Percentiles rank a stretch among this genome's conserved stretches.
Evolutionary conservation across 2,329 filamentous ascomycete genomes (phyloP).

Genomic region (Eutypa lata): DNA sequence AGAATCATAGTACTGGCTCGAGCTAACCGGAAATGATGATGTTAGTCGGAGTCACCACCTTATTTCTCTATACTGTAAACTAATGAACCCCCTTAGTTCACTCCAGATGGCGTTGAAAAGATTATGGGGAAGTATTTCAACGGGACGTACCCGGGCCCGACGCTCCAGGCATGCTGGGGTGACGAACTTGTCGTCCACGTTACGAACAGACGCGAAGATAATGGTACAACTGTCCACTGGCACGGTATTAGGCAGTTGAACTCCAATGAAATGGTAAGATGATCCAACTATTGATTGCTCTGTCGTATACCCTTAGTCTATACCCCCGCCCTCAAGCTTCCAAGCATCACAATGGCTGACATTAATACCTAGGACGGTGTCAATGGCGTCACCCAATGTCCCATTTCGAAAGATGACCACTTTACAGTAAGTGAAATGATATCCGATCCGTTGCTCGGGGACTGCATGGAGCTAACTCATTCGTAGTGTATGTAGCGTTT

Average conservation of each 20-base stretch:
- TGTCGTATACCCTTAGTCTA: background rate
- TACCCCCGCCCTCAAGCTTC: background rate
- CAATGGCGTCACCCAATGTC: slow-evolving; percentile 45
- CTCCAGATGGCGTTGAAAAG: slow-evolving; percentile 12
- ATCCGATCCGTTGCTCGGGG: background rate
- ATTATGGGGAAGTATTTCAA: slow-evolving; percentile 19
- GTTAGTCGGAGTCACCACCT: slow-evolving; percentile 1
- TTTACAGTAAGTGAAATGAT: slow-evolving; percentile 13
- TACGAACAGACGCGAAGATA: slow-evolving; percentile 17
- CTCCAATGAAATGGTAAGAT: slow-evolving; percentile 21
- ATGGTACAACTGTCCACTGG: slow-evolving; percentile 33
- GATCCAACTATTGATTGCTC: background rate
- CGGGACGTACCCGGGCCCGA: slow-evolving; percentile 21
- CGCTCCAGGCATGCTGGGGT: slow-evolving; percentile 27
- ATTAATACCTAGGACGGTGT: slow-evolving; percentile 23
- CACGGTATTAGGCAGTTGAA: slow-evolving; percentile 31
- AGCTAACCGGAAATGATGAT: slow-evolving; percentile 7
- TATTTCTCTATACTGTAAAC: background rate
- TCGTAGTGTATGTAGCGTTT: background rate
- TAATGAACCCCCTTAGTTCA: slow-evolving; percentile 2
- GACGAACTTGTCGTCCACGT: slow-evolving; percentile 25
- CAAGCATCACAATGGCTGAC: background rate
- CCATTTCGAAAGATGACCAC: slow-evolving; percentile 45
- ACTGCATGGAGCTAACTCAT: background rate
- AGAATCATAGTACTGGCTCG: slow-evolving; percentile 11